These are phyloP conservation scores for Aspergillus sp. DNA, from an alignment of 2,329 filamentous ascomycete species.

Conservation along the genomic window DNA sequence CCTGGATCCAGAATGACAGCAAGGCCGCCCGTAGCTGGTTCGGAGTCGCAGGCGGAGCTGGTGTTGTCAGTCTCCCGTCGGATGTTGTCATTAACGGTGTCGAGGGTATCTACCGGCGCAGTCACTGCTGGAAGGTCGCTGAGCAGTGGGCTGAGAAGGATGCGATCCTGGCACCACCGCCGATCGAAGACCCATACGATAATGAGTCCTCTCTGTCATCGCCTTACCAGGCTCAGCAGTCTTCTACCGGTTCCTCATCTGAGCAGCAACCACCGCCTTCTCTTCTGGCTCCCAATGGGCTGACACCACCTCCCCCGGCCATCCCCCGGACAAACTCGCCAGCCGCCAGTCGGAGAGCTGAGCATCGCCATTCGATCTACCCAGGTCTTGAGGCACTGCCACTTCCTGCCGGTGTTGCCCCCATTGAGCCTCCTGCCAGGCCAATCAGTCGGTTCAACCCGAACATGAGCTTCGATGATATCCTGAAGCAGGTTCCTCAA, in stretches of 20 bases:
- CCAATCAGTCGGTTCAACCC: constrained; percentile 41
- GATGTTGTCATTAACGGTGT: constrained; percentile 63
- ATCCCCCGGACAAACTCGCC: constrained; percentile 32
- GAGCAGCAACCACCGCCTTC: constrained; percentile 28
- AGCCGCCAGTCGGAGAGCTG: constrained; percentile 21
- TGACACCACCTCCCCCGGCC: constrained; percentile 30
- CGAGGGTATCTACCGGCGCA: constrained; percentile 63
- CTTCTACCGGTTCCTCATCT: constrained; percentile 31
- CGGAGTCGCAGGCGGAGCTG: constrained; percentile 57
- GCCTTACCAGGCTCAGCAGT: constrained; percentile 32
- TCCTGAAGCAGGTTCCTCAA: constrained; percentile 37
- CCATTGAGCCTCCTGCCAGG: constrained; percentile 35
- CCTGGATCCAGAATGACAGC: constrained; percentile 44
- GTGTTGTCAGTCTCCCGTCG: constrained; percentile 57
- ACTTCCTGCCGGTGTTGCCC: constrained; percentile 37
- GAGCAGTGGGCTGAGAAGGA: constrained; percentile 54
- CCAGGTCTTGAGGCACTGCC: constrained; percentile 42
- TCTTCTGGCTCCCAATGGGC: constrained; percentile 24
- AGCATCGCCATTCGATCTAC: constrained; percentile 40
- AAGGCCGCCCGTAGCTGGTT: constrained; percentile 45
- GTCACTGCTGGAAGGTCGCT: constrained; percentile 64
- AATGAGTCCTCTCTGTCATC: constrained; percentile 35
- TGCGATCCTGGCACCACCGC: constrained; percentile 26
- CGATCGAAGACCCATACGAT: constrained; percentile 30
- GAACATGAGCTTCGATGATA: constrained; percentile 46